Base-by-base conservation (phyloP, 257 asterid species). In the Ligustrum vulgare region DNA sequence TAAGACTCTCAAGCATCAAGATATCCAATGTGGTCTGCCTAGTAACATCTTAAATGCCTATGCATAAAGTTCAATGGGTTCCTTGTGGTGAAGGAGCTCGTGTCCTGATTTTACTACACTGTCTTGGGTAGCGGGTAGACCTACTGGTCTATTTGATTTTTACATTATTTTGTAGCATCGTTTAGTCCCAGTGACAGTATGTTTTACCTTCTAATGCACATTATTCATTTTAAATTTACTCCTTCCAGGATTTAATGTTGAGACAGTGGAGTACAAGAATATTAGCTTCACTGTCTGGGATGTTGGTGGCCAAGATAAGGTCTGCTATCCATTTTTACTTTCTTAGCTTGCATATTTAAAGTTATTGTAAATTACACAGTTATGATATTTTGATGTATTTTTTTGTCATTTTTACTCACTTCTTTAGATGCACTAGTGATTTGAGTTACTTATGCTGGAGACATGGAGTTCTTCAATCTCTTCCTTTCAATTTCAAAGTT, bases 281-380 rank as follows among this genome's bases (percentile, higher is more conserved):
- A 82, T 82, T 63, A 82, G 85, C 82, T 82, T 82, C 80, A 82
- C 85, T 45, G 85, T 82, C 20, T 82, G 85, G 85, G 85, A 82
- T 67, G 85, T 82, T 37, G 85, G 85, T 32, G 85, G 85, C 60
- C 85, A 82, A 79, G 85, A 82, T 75, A 82, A 82, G 85, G 85
- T 82, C 32, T 13, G 75, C 3, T 51, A 11, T 69, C 8, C 51
- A 4, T 6, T 20, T 16, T 16, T 16, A 71, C 64, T 2, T 45
- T 45, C 2, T 3, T 56, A n/a, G 11, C 64, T n/a, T n/a, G 13
- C 47, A 20, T 7, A 51, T 54, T 20, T 49, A 34, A 2, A 71
- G 63, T 7, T 71, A 18, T 7, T 20, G 28, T 10, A 25, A 45
- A 11, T 33, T 15, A 43, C 9, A 47, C n/a, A 2, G 70, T 12